These are phyloP conservation scores for Trichophaea hybrida DNA, from an alignment of 2,329 filamentous ascomycete genomes.

Conservation along the genomic window DNA sequence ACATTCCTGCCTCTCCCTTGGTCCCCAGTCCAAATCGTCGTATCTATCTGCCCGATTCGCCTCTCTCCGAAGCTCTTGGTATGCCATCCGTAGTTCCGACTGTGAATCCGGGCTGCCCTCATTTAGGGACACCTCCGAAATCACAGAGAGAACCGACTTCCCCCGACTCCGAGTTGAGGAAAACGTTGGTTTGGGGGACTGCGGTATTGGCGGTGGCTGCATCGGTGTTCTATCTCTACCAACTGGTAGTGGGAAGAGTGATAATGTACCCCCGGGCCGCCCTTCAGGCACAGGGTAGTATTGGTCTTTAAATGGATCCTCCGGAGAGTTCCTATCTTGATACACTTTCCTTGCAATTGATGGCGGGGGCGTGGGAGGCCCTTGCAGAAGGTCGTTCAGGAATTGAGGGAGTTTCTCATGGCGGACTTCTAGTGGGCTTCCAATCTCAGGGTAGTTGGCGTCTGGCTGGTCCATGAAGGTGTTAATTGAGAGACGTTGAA, in stretches of 20 bases:
- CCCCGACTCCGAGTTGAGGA: background rate
- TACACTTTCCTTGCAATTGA: background rate
- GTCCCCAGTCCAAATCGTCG: too few species aligned
- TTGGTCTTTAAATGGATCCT: background rate
- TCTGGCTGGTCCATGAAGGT: background rate
- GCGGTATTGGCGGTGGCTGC: background rate
- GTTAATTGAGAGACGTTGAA: background rate
- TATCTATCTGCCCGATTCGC: background rate
- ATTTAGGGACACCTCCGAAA: background rate
- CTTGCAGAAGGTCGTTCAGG: background rate
- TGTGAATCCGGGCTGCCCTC: background rate
- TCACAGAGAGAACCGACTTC: background rate
- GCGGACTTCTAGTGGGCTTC: background rate
- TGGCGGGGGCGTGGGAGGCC: background rate
- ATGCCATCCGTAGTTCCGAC: background rate
- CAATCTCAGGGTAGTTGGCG: background rate
- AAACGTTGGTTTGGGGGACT: background rate
- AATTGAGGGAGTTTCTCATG: background rate
- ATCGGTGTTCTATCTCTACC: background rate
- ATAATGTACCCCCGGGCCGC: background rate
- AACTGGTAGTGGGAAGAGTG: background rate
- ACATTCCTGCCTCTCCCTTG: too few species aligned
- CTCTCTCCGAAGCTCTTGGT: background rate
- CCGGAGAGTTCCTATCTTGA: background rate
- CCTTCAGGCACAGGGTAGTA: background rate